Evolutionary conservation across 139 green algal genomes (phyloP), one percentile per base, ranked within the genome.

Genomic region (Picochlorum sp.): DNA sequence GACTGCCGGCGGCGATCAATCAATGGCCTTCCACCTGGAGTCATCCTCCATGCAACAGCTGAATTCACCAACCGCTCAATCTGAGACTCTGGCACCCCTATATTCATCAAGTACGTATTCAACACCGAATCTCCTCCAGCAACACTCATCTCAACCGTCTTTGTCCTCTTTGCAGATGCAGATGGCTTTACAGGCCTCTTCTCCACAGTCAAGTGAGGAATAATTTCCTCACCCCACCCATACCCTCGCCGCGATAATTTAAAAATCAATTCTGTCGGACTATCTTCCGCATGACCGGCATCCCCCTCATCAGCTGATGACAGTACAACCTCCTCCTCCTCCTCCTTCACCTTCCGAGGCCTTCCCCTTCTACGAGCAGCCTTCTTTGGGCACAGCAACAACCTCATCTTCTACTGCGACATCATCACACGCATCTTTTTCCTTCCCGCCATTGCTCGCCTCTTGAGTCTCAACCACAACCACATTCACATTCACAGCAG

Each of bases 161-260:
- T 60, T 59, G 18, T 60, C 49, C 15, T 23, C 45, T 45, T 15
- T 21, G 16, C 50, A 49, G 26, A 47, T 24, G 10, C 13, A 23
- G 15, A 37, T 41, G 50, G 20, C 49, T 59, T 20, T 11, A 59
- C 20, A 28, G 16, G 50, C 11, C 49, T 55, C 18, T 20, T 56
- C 67, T 83, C 76, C 24, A 86, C 52, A 6, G 49, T 69, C 0
- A 84, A 6, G 52, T 73, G 70, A 0, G 81, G 81, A 2, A 87
- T 62, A 24, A 87, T 74, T 44, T 83, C 81, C 62, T 87, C 81
- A 3, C 60, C 75, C 81, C 81, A 87, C 10, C 80, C 80, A 7
- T 81, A 70, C 2, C 80, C 80, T 26, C 61, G 64, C 20, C 75
- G 62, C 51, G 86, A 75, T 50, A 86, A 57, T 50, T 56, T 63